Conservation (phyloP, 257 asterid species). For the Coffea canephora region DNA sequence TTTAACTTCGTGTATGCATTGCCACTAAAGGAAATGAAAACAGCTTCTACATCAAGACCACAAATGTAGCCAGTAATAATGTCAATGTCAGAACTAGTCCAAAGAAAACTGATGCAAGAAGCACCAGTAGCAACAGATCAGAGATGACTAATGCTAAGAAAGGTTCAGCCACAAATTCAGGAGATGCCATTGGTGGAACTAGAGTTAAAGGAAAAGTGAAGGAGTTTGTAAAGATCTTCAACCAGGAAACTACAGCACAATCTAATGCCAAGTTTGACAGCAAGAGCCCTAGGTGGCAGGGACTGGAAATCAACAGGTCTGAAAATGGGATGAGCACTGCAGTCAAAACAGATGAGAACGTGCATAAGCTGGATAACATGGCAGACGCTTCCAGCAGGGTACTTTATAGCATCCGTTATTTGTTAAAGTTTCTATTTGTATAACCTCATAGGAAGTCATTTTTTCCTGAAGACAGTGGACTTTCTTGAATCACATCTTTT, state of each 20-base stretch:
- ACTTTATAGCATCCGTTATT: not conserved
- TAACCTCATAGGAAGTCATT: not conserved
- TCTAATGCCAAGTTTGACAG: slow-evolving; percentile 30
- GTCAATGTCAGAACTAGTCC: slow-evolving; percentile 23
- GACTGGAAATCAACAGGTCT: slow-evolving; percentile 20
- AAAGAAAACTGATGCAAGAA: slow-evolving; percentile 35
- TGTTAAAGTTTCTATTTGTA: not conserved
- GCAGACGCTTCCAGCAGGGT: slow-evolving; percentile 51
- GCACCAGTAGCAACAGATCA: slow-evolving; percentile 20
- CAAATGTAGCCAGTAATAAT: slow-evolving; percentile 19
- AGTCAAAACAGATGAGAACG: slow-evolving; percentile 32
- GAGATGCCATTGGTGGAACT: slow-evolving; percentile 26
- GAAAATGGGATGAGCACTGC: slow-evolving; percentile 36
- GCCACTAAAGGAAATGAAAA: slow-evolving; percentile 30
- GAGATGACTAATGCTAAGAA: slow-evolving; percentile 26
- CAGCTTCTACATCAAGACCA: slow-evolving; percentile 12
- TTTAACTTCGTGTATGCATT: slow-evolving; percentile 32
- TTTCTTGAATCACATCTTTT: not conserved
- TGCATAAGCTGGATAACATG: slow-evolving; percentile 22
- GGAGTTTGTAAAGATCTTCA: slow-evolving; percentile 73
- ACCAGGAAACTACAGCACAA: slow-evolving; percentile 43
- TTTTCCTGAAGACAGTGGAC: slow-evolving; percentile 8
- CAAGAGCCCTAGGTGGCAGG: slow-evolving; percentile 47
- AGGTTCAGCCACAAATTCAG: slow-evolving; percentile 23
- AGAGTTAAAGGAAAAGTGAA: slow-evolving; percentile 63